These are phyloP conservation scores for Lentinula novae-zelandiae DNA, from an alignment of 1,284 basidiomycete species.

Conservation along the genomic window DNA sequence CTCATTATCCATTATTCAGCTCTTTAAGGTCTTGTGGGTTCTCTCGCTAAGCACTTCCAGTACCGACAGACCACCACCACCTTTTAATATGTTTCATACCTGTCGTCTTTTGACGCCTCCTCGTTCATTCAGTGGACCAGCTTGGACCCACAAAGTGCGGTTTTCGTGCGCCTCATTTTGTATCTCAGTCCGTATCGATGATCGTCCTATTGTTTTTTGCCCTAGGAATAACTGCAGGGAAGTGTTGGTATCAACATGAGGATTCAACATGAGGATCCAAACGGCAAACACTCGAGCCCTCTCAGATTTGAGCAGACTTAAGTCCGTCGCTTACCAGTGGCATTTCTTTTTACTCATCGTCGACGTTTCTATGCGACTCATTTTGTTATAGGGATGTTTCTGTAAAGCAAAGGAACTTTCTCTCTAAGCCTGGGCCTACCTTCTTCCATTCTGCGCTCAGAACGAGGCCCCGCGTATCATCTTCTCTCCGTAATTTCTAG, in stretches of 20 bases:
- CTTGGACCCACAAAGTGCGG: not conserved
- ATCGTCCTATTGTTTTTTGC: not conserved
- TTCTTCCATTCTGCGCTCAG: not conserved
- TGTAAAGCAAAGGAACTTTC: not conserved
- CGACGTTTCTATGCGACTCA: not conserved
- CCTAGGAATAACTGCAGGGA: not conserved
- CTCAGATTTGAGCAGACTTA: not conserved
- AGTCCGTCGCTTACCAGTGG: not conserved
- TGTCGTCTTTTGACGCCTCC: not conserved
- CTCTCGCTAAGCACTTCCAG: not conserved
- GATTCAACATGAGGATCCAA: not conserved
- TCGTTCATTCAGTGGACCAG: not conserved
- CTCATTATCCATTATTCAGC: not conserved
- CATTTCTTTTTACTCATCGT: not conserved
- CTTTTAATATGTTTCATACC: not conserved
- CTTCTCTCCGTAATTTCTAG: not conserved
- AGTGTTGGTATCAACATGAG: not conserved
- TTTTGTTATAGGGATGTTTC: not conserved
- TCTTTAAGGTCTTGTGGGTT: constrained; percentile 34
- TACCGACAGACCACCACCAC: not conserved
- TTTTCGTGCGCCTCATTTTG: not conserved
- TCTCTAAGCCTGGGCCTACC: not conserved
- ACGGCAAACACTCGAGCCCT: not conserved
- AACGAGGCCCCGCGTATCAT: not conserved
- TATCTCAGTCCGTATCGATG: not conserved